Conservation (phyloP, 2,329 filamentous ascomycete genomes). For the Triangularia setosa region DNA sequence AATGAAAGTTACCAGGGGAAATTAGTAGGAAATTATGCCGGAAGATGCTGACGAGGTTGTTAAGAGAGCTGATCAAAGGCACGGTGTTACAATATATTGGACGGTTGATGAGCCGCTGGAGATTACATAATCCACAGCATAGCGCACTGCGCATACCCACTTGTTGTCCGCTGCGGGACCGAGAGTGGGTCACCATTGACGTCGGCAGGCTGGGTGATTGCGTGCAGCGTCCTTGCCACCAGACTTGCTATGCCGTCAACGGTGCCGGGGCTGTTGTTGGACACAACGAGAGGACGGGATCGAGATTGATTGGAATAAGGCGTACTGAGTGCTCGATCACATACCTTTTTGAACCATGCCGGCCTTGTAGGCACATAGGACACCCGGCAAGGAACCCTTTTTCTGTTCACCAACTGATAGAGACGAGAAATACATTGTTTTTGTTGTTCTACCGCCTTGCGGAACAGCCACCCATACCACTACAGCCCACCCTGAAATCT, state of each 20-base stretch:
- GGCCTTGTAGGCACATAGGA: too few relatives aligned
- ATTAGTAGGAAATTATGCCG: too few relatives aligned
- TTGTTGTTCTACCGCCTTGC: background rate
- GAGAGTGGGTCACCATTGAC: background rate
- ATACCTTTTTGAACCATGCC: too few relatives aligned
- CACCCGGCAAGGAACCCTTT: background rate
- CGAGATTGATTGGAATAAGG: background rate
- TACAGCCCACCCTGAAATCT: background rate
- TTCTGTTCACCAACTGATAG: background rate
- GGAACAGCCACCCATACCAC: background rate
- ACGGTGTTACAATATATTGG: background rate
- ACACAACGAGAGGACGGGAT: background rate
- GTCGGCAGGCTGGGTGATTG: background rate
- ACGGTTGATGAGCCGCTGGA: background rate
- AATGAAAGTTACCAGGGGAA: too few relatives aligned
- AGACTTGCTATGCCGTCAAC: background rate
- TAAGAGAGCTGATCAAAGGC: too few relatives aligned
- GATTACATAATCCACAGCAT: background rate
- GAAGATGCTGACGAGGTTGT: too few relatives aligned
- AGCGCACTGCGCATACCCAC: background rate
- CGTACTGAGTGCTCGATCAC: background rate
- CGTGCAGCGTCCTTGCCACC: background rate
- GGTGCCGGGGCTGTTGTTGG: background rate
- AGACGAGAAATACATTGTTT: background rate
- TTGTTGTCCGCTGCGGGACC: background rate